Conservation (phyloP, 2,329 filamentous ascomycete genomes). For the Aaosphaeria arxii region DNA sequence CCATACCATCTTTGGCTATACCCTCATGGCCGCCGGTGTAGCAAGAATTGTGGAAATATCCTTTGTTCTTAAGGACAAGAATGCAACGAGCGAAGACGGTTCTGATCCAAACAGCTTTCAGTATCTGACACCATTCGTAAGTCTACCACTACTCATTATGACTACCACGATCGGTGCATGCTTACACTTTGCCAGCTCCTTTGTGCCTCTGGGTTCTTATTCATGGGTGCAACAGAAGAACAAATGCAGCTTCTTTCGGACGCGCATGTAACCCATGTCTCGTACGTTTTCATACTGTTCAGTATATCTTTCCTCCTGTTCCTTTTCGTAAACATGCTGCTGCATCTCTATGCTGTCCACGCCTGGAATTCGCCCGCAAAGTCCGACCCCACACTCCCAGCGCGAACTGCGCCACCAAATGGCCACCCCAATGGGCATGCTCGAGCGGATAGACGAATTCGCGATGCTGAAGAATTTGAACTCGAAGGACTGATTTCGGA, state of each 20-base stretch:
- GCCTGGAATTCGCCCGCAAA: constrained; percentile 43
- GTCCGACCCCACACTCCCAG: constrained; percentile 34
- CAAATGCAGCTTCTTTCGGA: constrained; percentile 78
- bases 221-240: constrained; percentile 97
- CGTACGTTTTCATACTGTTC: constrained; percentile 89
- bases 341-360: constrained; percentile 75
- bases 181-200: constrained; percentile 60
- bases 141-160: constrained; percentile 36
- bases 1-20: constrained; percentile 89
- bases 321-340: constrained; percentile 83
- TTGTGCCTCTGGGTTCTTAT: constrained; percentile 89
- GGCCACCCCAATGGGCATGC: constrained; percentile 37
- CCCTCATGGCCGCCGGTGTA: constrained; percentile 83
- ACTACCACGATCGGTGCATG: too few species aligned
- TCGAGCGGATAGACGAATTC: constrained; percentile 57
- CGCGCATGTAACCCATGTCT: constrained; percentile 79
- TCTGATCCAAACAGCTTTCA: constrained; percentile 70
- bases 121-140: constrained; percentile 66
- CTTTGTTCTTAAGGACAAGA: constrained; percentile 76
- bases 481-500: constrained; percentile 87
- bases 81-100: constrained; percentile 63
- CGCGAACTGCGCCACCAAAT: constrained; percentile 16
- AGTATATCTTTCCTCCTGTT: constrained; percentile 88
- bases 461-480: constrained; percentile 90
- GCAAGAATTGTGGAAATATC: constrained; percentile 86